phyloP scores from a whole-genome alignment of 208 protist species.

The Trypanosoma congolense region DNA sequence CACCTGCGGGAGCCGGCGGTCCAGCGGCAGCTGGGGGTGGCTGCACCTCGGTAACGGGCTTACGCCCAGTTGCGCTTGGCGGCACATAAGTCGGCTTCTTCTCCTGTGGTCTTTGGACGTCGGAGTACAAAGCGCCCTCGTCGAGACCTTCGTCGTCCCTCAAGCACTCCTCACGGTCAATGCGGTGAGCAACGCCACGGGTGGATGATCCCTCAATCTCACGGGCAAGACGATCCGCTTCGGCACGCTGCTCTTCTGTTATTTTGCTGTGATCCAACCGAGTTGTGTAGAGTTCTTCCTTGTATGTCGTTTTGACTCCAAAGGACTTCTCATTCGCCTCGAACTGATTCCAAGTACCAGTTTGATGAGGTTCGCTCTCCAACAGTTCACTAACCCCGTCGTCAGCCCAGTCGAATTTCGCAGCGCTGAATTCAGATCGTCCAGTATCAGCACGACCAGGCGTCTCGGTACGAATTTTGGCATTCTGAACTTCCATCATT shows the following conservation, averaged over 20 bases:
- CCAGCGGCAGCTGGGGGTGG: conserved; percentile 1
- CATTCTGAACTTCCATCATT: conserved; percentile 56
- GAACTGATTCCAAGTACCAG: conserved; percentile 88
- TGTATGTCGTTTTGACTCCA: conserved; percentile 79
- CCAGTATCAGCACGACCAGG: conserved; percentile 33
- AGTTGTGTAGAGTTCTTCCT: conserved; percentile 88
- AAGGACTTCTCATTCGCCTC: conserved; percentile 74
- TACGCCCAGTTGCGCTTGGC: conserved; percentile 10
- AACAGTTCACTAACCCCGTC: conserved; percentile 48
- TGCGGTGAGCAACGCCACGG: conserved; percentile 59
- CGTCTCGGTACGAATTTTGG: conserved; percentile 71
- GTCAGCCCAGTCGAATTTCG: conserved; percentile 70
- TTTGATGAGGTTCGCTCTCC: conserved; percentile 39
- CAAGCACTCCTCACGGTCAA: conserved; percentile 56
- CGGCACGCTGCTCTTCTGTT: conserved; percentile 54
- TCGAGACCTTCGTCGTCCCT: conserved; percentile 38
- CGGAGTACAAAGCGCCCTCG: conserved; percentile 78
- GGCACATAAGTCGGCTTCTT: conserved; percentile 15
- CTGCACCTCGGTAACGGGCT: conserved; percentile 15
- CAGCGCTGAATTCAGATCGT: conserved; percentile 53
- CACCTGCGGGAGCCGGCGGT: conserved; percentile 10
- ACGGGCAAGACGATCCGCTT: conserved; percentile 63
- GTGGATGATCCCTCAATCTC: conserved; percentile 69
- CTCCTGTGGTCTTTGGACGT: conserved; percentile 47
- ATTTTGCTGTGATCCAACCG: conserved; percentile 73